Percentiles rank a stretch among this genome's conserved stretches.
These are phyloP conservation scores for Picea abies DNA, from an alignment of 83 land plant genomes.

Conservation along the genomic window DNA sequence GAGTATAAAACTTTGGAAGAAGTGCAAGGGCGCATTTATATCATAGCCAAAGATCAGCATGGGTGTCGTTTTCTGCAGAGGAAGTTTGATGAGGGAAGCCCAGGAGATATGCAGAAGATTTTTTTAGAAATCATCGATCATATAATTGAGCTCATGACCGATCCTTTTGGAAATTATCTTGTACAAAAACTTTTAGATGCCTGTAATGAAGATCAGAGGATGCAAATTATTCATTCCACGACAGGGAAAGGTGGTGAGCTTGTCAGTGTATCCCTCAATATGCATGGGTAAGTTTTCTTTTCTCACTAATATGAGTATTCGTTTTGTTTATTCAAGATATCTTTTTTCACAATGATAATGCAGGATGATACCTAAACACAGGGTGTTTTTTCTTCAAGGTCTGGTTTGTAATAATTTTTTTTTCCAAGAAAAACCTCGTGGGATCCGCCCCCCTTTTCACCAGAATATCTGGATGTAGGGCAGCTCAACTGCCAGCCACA, in stretches of 20 bases:
- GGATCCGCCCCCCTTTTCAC: too few relatives aligned
- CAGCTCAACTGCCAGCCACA: too few relatives aligned
- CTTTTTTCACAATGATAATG: too few relatives aligned
- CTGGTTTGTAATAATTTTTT: too few relatives aligned
- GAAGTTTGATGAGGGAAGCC: conserved; percentile 40
- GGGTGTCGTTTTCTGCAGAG: conserved; percentile 64
- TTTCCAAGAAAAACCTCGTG: too few relatives aligned
- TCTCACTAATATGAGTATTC: not conserved
- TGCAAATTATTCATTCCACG: conserved; percentile 38
- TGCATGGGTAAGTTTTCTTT: conserved; percentile 50
- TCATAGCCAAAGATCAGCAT: conserved; percentile 58
- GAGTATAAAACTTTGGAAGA: conserved; percentile 39
- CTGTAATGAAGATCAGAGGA: conserved; percentile 54
- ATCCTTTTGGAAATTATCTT: conserved; percentile 75
- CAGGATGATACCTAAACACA: too few relatives aligned
- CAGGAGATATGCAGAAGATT: conserved; percentile 46
- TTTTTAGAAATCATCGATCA: conserved; percentile 56
- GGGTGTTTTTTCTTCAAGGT: too few relatives aligned
- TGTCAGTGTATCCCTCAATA: conserved; percentile 43
- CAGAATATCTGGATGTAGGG: too few relatives aligned
- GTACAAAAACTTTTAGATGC: conserved; percentile 63
- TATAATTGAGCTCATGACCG: conserved; percentile 63
- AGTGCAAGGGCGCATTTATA: conserved; percentile 39
- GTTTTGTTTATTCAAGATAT: too few relatives aligned
- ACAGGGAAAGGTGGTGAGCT: conserved; percentile 39